Evolutionary conservation across 2,329 filamentous ascomycete species (phyloP), one percentile per base, ranked within the genome.

Genomic region (Colletotrichum falcatum): DNA sequence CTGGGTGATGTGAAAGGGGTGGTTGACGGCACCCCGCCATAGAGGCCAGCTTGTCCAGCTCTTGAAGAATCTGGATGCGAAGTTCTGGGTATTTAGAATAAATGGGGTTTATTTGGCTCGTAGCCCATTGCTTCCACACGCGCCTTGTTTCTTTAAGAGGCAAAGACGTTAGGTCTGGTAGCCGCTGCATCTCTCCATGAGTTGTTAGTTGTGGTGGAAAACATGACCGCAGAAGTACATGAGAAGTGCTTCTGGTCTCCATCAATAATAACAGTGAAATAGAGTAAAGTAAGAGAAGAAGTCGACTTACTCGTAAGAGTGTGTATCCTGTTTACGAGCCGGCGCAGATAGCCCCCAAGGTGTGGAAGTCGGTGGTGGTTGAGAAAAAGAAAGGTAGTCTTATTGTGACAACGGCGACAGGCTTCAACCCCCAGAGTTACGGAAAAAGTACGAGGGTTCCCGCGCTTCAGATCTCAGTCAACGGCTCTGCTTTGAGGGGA

Each of bases 51-150:
- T 49, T 4, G 2, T 28, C 5, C 30, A 61, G 44, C n/a, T 26
- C 3, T 16, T 18, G 1, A 0, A 46, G n/a, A n/a, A 49, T 18
- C 14, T n/a, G 30, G 16, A 14, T 42, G 5, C 11, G 12, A n/a
- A 49, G 30, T 4, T 3, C 12, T 0, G 44, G 44, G 1, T 61
- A 61, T 8, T 14, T 5, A 20, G 7, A 16, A 30, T 49, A 61
- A 8, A 14, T 5, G 7, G 44, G 44, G n/a, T 12, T n/a, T 12
- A 46, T 49, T 23, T 61, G 44, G 2, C 9, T 20, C 33, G 16
- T n/a, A 6, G 59, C 59, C 44, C 59, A 61, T 14, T 37, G 9
- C 14, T 28, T n/a, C 59, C 59, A 61, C 30, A 33, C 26, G 7
- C 42, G 20, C 20, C 26, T 8, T 30, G 28, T n/a, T 4, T 33